Percentiles rank a stretch among this genome's conserved stretches.
These are phyloP conservation scores for Simplicillium sp. DNA, from an alignment of 2,329 filamentous ascomycete species.

Conservation along the genomic window DNA sequence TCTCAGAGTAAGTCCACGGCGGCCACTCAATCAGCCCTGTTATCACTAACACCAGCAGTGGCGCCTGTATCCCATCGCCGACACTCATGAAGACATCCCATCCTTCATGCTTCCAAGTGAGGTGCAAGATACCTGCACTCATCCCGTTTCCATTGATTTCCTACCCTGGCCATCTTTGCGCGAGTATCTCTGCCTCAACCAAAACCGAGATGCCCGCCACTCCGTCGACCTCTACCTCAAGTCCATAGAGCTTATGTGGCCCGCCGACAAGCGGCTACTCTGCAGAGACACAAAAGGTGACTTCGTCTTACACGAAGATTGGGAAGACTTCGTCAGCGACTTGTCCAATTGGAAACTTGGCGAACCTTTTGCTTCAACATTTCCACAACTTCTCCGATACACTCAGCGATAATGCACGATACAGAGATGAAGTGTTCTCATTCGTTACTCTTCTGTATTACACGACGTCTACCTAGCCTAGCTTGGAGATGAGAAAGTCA, in stretches of 20 bases:
- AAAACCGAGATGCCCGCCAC: conserved; percentile 4
- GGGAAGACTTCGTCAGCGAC: conserved; percentile 13
- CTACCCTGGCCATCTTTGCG: conserved; percentile 9
- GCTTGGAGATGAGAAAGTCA: background rate
- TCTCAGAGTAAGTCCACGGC: conserved; percentile 11
- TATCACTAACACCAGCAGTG: conserved; percentile 3
- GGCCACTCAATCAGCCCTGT: background rate
- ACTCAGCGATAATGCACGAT: background rate
- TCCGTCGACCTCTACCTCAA: conserved; percentile 7
- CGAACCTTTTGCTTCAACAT: conserved; percentile 12
- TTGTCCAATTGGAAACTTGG: conserved; percentile 13
- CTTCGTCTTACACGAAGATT: conserved; percentile 12
- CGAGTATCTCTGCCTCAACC: conserved; percentile 8
- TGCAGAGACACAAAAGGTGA: conserved; percentile 5
- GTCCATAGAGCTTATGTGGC: conserved; percentile 8
- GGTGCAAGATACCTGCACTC: conserved; percentile 4
- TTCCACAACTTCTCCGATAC: conserved; percentile 10
- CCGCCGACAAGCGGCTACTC: conserved; percentile 10
- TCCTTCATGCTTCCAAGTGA: conserved; percentile 7
- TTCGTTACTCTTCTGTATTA: no score
- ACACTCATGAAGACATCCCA: conserved; percentile 6
- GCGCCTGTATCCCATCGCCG: conserved; percentile 5
- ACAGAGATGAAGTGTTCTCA: no score
- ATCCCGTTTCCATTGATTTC: conserved; percentile 8
- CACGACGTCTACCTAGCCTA: no score